Conservation (phyloP, 345 rosid species). For the Rhodamnia argentea region DNA sequence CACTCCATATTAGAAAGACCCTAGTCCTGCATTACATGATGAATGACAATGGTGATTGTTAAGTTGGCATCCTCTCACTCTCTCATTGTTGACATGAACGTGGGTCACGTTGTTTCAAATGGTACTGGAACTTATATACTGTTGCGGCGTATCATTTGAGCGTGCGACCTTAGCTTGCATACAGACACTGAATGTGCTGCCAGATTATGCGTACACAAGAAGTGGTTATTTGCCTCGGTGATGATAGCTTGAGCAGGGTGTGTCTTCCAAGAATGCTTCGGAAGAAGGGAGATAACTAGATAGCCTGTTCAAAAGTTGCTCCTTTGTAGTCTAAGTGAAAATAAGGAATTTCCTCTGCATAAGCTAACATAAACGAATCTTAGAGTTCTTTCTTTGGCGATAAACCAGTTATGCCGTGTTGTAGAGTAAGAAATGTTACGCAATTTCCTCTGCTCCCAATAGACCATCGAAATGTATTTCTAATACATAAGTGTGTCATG, state of each 20-base stretch:
- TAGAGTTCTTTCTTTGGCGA: neutral
- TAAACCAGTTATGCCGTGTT: neutral
- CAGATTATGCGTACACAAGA: neutral
- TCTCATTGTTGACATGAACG: neutral
- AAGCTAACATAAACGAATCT: neutral
- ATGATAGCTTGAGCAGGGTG: neutral
- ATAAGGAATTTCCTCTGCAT: neutral
- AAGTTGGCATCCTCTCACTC: accelerated
- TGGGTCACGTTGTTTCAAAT: neutral
- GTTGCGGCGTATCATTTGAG: neutral
- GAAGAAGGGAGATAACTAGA: neutral
- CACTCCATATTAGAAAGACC: neutral
- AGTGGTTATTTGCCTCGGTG: neutral
- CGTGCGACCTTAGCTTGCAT: neutral
- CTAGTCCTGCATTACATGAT: neutral
- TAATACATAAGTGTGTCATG: neutral
- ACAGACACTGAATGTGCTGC: neutral
- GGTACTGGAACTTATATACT: neutral
- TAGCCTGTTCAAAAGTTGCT: neutral
- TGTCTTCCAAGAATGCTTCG: neutral
- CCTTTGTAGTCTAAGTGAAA: neutral
- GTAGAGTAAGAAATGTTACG: neutral
- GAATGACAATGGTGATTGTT: neutral
- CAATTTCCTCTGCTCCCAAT: neutral
- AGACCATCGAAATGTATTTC: neutral